Evolutionary conservation across 139 green algal species (phyloP).

Genomic region (Chlamydomonas incerta): DNA sequence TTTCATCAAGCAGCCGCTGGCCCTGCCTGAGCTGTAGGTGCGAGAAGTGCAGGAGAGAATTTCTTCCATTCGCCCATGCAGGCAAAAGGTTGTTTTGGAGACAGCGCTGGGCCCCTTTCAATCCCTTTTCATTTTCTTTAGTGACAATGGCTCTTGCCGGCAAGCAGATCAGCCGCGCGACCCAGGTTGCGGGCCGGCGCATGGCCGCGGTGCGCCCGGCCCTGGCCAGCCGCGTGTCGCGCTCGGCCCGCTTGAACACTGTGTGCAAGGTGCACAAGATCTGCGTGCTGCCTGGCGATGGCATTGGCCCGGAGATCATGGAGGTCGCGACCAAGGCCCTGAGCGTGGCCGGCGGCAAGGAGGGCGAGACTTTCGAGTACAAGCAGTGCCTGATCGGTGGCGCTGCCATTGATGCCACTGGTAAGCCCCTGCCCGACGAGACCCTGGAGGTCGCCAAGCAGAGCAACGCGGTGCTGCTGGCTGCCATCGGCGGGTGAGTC

Average conservation of each 20-base stretch:
- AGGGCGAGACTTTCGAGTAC: constrained; percentile 88
- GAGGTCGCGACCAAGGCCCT: constrained; percentile 85
- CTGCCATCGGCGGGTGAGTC: constrained; percentile 89
- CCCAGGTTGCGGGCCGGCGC: constrained; percentile 10
- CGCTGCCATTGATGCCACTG: constrained; percentile 94
- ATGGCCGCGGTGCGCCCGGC: not conserved
- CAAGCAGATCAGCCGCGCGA: constrained; percentile 32
- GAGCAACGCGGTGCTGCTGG: constrained; percentile 93
- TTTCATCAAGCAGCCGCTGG: not conserved
- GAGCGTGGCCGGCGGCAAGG: constrained; percentile 69
- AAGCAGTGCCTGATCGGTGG: constrained; percentile 91
- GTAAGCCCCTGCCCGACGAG: constrained; percentile 86
- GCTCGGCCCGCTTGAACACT: not conserved
- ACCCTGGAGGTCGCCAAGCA: constrained; percentile 88
- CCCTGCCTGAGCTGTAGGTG: no score
- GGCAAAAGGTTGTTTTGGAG: no score
- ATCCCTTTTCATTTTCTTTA: not conserved
- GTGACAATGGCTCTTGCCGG: constrained; percentile 6
- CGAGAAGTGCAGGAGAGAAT: no score
- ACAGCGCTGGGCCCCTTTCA: no score
- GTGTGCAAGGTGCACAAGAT: constrained; percentile 78
- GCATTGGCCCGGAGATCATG: constrained; percentile 98
- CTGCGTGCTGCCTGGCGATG: constrained; percentile 93
- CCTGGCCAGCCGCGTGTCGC: not conserved
- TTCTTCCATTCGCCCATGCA: not conserved